Evolutionary conservation across 2,329 filamentous ascomycete genomes (phyloP).

Genomic region (Spiromastix sp.): DNA sequence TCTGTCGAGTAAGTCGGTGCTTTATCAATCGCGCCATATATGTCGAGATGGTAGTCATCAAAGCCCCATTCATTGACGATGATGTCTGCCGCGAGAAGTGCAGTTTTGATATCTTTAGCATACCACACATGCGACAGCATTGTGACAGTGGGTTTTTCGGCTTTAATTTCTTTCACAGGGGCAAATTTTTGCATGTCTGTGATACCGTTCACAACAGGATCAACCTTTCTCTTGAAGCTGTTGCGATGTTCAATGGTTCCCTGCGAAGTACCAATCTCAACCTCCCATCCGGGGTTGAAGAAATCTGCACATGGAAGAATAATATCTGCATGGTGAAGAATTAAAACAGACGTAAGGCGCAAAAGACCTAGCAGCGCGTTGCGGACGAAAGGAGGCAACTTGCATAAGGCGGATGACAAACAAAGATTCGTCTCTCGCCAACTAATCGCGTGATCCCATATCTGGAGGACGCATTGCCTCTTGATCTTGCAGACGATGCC

Average conservation of each 20-base stretch:
- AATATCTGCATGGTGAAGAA: slow-evolving; percentile 48
- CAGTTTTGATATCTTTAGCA: slow-evolving; percentile 54
- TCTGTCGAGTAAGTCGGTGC: slow-evolving; percentile 51
- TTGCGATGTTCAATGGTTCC: slow-evolving; percentile 48
- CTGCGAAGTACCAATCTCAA: slow-evolving; percentile 50
- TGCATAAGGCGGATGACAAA: slow-evolving; percentile 40
- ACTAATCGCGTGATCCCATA: slow-evolving; percentile 55
- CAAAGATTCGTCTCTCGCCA: slow-evolving; percentile 48
- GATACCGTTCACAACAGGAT: slow-evolving; percentile 56
- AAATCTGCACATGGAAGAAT: slow-evolving; percentile 49
- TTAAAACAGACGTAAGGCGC: slow-evolving; percentile 37
- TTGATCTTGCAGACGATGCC: slow-evolving; percentile 54
- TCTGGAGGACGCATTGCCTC: slow-evolving; percentile 48
- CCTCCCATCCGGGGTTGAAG: slow-evolving; percentile 55
- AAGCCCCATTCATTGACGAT: slow-evolving; percentile 59
- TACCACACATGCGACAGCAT: slow-evolving; percentile 51
- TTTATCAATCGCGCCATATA: slow-evolving; percentile 55
- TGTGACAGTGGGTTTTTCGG: slow-evolving; percentile 50
- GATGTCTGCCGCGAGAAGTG: slow-evolving; percentile 52
- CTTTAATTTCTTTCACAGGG: slow-evolving; percentile 49
- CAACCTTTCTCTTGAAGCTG: slow-evolving; percentile 49
- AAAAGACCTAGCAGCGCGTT: slow-evolving; percentile 39
- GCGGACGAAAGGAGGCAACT: slow-evolving; percentile 40
- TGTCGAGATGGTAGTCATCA: slow-evolving; percentile 50
- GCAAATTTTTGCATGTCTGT: slow-evolving; percentile 54